phyloP scores from a whole-genome alignment of 768 basidiomycete species.

The Collybiopsis luxurians region DNA sequence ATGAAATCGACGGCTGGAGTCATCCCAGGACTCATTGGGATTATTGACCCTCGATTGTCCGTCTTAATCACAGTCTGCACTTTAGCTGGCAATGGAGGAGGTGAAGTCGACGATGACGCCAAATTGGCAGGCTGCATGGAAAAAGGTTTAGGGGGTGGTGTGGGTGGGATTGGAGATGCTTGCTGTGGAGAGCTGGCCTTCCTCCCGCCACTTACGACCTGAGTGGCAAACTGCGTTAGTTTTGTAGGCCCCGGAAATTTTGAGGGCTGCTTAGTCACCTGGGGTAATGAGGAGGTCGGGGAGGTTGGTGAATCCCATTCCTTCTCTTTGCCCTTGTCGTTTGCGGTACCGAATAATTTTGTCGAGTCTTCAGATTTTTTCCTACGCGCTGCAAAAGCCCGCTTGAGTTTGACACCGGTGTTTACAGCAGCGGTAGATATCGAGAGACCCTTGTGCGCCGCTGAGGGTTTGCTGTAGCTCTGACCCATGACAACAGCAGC shows the following conservation, averaged over 20 bases:
- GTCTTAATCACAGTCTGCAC: constrained; percentile 9
- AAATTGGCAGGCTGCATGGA: constrained; percentile 19
- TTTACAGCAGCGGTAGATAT: constrained; percentile 34
- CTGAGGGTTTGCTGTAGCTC: constrained; percentile 24
- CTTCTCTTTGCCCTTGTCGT: constrained; percentile 14
- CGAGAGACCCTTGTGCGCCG: constrained; percentile 29
- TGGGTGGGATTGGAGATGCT: constrained; percentile 31
- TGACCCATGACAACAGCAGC: constrained; percentile 37
- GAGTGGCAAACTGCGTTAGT: constrained; percentile 43
- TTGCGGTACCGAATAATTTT: constrained; percentile 18
- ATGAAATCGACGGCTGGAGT: constrained; percentile 58
- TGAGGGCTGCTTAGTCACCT: constrained; percentile 23
- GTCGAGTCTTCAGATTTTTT: constrained; percentile 54
- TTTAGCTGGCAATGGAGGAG: constrained; percentile 19
- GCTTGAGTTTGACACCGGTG: constrained; percentile 49
- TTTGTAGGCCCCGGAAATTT: constrained; percentile 27
- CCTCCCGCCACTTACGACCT: constrained; percentile 39
- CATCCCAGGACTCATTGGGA: constrained; percentile 56
- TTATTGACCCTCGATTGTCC: constrained; percentile 47
- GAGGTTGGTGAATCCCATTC: constrained; percentile 10
- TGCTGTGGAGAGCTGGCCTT: constrained; percentile 22
- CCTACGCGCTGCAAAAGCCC: constrained; percentile 53
- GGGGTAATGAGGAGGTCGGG: constrained; percentile 12
- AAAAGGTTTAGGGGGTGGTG: constrained; percentile 37
- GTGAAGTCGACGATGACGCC: constrained; percentile 16